These are phyloP conservation scores for Hypoxylon fuscum DNA, from an alignment of 495 filamentous ascomycete species.

Conservation along the genomic window DNA sequence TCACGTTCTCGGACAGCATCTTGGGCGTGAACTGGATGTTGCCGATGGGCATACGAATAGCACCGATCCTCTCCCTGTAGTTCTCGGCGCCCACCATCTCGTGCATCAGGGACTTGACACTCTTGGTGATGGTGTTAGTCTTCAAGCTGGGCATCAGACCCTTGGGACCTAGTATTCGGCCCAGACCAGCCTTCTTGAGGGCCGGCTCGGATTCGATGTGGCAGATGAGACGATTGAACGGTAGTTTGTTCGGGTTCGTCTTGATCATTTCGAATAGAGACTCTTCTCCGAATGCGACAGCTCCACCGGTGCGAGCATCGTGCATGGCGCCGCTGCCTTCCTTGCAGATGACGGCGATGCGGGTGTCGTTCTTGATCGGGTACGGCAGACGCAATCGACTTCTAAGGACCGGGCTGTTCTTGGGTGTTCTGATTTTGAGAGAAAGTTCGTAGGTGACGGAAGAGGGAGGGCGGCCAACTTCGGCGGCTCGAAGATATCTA, in stretches of 20 bases:
- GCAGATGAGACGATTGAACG: slow-evolving; percentile 90
- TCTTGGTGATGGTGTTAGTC: slow-evolving; percentile 84
- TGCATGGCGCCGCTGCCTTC: slow-evolving; percentile 72
- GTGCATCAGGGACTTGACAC: slow-evolving; percentile 73
- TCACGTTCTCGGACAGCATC: slow-evolving; percentile 85
- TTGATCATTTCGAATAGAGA: slow-evolving; percentile 81
- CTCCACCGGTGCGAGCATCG: slow-evolving; percentile 78
- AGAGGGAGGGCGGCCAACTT: slow-evolving; percentile 82
- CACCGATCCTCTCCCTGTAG: slow-evolving; percentile 85
- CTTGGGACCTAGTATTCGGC: slow-evolving; percentile 82
- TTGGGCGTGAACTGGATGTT: slow-evolving; percentile 91
- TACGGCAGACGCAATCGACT: slow-evolving; percentile 89
- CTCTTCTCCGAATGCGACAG: slow-evolving; percentile 83
- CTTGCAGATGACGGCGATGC: slow-evolving; percentile 88
- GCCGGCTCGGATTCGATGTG: slow-evolving; percentile 77
- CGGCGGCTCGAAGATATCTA: slow-evolving; percentile 89
- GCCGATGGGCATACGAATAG: slow-evolving; percentile 86
- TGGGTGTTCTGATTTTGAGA: slow-evolving; percentile 77
- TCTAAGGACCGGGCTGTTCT: slow-evolving; percentile 85
- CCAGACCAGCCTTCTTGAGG: slow-evolving; percentile 80
- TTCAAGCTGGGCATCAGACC: slow-evolving; percentile 93
- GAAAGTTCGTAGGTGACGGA: slow-evolving; percentile 86
- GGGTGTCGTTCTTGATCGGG: slow-evolving; percentile 82
- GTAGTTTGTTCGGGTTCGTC: slow-evolving; percentile 64
- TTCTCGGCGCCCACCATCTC: slow-evolving; percentile 84